Evolutionary conservation across 257 asterid species (phyloP).

Genomic region (Echites panduratus): DNA sequence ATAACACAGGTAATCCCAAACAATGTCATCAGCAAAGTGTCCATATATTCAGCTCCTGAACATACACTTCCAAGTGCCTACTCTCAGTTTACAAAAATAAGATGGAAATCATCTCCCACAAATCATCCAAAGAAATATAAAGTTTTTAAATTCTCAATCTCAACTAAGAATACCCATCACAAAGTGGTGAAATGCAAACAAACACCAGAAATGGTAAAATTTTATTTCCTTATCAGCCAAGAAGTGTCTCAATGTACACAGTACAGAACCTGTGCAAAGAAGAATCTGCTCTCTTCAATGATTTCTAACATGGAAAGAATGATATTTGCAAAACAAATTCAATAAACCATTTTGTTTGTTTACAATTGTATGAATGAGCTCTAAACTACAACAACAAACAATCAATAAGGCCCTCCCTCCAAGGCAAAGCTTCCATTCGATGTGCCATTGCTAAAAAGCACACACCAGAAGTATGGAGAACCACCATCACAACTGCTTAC

Average conservation of each 20-base stretch:
- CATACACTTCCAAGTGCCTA: too few relatives aligned
- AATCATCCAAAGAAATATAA: not conserved
- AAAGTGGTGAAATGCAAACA: not conserved
- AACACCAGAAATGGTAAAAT: not conserved
- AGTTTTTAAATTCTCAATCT: not conserved
- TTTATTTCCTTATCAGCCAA: not conserved
- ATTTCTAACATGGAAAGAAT: not conserved
- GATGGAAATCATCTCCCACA: too few relatives aligned
- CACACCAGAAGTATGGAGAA: slow-evolving; percentile 84
- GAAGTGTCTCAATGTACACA: not conserved
- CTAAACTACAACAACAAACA: slow-evolving; percentile 5
- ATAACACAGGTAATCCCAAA: too few relatives aligned
- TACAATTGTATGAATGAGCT: slow-evolving; percentile 17
- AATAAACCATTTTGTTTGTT: not conserved
- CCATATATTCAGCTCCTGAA: too few relatives aligned
- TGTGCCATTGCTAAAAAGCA: slow-evolving; percentile 69
- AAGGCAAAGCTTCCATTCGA: slow-evolving; percentile 50
- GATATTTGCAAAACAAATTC: not conserved
- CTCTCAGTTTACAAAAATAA: too few relatives aligned
- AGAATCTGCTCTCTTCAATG: not conserved
- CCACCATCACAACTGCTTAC: slow-evolving; percentile 75
- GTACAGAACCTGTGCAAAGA: not conserved
- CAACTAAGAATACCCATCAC: not conserved
- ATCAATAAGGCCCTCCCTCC: slow-evolving; percentile 34
- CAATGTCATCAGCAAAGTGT: too few relatives aligned